Evolutionary conservation across 2,329 filamentous ascomycete genomes (phyloP).

Genomic region (Colletotrichum sp.): DNA sequence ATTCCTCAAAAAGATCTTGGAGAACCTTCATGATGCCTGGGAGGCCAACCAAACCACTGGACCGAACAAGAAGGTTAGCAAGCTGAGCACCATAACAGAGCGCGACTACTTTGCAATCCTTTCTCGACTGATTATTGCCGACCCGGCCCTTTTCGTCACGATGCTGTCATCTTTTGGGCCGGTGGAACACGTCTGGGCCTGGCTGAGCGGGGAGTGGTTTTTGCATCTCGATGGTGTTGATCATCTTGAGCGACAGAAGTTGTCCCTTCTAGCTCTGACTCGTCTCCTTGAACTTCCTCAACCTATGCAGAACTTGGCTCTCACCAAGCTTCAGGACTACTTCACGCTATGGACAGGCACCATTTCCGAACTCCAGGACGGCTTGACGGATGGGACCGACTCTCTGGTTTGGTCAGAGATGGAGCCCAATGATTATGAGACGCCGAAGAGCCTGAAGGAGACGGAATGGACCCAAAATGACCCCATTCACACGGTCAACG

Average conservation of each 20-base stretch:
- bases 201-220: slow-evolving; percentile 70
- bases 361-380: slow-evolving; percentile 68
- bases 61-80: slow-evolving; percentile 71
- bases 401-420: slow-evolving; percentile 51
- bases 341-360: slow-evolving; percentile 78
- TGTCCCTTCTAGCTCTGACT: slow-evolving; percentile 75
- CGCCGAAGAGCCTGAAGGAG: slow-evolving; percentile 57
- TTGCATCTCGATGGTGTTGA: slow-evolving; percentile 70
- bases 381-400: slow-evolving; percentile 55
- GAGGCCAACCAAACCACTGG: slow-evolving; percentile 82
- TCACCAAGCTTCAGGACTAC: slow-evolving; percentile 71
- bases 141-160: slow-evolving; percentile 70
- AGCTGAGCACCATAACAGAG: slow-evolving; percentile 76
- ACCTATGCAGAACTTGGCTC: slow-evolving; percentile 59
- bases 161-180: slow-evolving; percentile 53
- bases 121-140: slow-evolving; percentile 76
- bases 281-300: slow-evolving; percentile 69
- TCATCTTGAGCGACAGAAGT: slow-evolving; percentile 68
- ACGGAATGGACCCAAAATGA: slow-evolving; percentile 62
- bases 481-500: slow-evolving; percentile 69
- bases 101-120: slow-evolving; percentile 87
- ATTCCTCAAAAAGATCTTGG: slow-evolving; percentile 67
- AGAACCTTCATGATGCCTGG: slow-evolving; percentile 70
- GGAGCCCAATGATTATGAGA: slow-evolving; percentile 57
- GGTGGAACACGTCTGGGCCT: slow-evolving; percentile 59